A percentile compares a stretch with the other conserved stretches of the same genome.
Conservation (phyloP, 140 eudicot genomes). For the Cichorium intybus region DNA sequence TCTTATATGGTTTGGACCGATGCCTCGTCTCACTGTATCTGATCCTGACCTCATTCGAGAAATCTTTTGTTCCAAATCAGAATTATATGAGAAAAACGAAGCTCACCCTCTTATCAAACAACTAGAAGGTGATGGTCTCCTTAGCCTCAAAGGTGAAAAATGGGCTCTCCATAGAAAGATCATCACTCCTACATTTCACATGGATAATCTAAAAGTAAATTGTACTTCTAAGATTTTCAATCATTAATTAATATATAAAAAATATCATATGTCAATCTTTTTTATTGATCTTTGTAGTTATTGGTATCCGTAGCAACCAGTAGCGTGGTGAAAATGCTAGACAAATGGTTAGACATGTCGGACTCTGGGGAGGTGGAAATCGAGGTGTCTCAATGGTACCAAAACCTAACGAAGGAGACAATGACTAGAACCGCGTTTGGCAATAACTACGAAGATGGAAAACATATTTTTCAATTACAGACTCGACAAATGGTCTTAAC, state of each 20-base stretch:
- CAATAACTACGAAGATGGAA: constrained; percentile 75
- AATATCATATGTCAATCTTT: neutral
- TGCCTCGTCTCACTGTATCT: constrained; percentile 59
- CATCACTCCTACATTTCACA: constrained; percentile 85
- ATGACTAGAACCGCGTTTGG: constrained; percentile 75
- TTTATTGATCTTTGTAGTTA: constrained; percentile 34
- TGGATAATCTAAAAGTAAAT: constrained; percentile 90
- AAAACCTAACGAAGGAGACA: constrained; percentile 61
- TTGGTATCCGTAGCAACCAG: constrained; percentile 53
- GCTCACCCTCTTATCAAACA: constrained; percentile 76
- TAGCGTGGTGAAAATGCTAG: constrained; percentile 61
- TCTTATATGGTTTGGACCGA: constrained; percentile 93
- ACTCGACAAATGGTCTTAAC: constrained; percentile 70
- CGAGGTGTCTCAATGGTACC: constrained; percentile 84
- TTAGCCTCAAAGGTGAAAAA: constrained; percentile 87
- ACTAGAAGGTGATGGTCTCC: constrained; percentile 93
- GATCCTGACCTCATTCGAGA: constrained; percentile 89
- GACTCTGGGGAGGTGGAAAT: constrained; percentile 57
- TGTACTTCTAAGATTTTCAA: neutral
- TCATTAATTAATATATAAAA: neutral
- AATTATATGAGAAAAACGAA: constrained; percentile 75
- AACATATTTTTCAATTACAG: constrained; percentile 69
- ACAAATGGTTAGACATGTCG: constrained; percentile 56
- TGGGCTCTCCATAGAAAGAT: constrained; percentile 96
- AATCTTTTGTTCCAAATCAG: constrained; percentile 65